phyloP scores from a whole-genome alignment of 345 rosid genomes.

The Trapa incisa region DNA sequence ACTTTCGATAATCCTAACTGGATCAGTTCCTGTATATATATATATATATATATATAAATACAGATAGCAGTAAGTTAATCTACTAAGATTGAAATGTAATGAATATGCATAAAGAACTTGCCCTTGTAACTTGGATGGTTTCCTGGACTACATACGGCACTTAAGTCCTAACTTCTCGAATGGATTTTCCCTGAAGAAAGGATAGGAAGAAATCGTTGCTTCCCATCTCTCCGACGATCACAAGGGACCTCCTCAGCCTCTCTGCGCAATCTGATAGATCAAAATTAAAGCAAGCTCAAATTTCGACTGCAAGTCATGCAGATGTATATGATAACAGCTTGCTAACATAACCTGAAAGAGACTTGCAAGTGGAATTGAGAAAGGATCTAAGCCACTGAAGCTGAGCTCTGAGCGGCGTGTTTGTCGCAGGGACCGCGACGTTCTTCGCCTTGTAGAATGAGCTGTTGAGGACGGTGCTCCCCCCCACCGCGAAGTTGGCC shows the following conservation, averaged over 20 bases:
- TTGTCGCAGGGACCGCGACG: not conserved
- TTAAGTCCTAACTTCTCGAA: conserved; percentile 5
- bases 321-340: too few species aligned
- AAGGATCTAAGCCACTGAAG: conserved; percentile 1
- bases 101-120: not conserved
- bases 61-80: too few species aligned
- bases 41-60: too few species aligned
- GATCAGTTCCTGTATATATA: conserved; percentile 7
- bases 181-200: conserved; percentile 7
- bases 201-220: conserved; percentile 11
- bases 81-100: too few species aligned
- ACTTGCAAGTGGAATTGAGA: conserved; percentile 5
- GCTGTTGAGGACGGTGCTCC: conserved; percentile 6
- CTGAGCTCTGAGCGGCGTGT: conserved; percentile 8
- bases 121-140: conserved; percentile 6
- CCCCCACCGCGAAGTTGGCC: conserved; percentile 14
- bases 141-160: conserved; percentile 10
- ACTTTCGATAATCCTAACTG: conserved; percentile 7
- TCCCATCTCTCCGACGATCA: conserved; percentile 14
- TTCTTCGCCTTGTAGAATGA: conserved; percentile 3
- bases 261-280: conserved; percentile 4
- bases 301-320: too few species aligned
- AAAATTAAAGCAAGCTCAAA: too few species aligned
- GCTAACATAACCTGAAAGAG: not conserved
- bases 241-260: conserved; percentile 9